These are phyloP conservation scores for Tetratostichococcus sp. DNA, from an alignment of 139 green algal genomes.

Conservation along the genomic window DNA sequence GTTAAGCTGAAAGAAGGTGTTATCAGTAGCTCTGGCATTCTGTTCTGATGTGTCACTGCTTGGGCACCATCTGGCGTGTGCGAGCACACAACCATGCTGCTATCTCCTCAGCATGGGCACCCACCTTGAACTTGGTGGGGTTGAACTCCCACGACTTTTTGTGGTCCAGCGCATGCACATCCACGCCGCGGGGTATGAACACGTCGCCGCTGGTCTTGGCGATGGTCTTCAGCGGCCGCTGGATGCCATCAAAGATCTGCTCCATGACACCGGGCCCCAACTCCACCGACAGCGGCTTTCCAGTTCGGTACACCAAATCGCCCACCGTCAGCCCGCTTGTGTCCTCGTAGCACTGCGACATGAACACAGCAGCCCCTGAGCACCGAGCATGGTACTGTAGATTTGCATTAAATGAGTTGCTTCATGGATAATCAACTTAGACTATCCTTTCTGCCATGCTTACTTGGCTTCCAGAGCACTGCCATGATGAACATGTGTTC, in stretches of 20 bases:
- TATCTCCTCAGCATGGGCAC: neutral
- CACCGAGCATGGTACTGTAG: too few species aligned
- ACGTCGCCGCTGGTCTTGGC: constrained; percentile 67
- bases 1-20: too few species aligned
- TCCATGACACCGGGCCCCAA: constrained; percentile 93
- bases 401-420: too few species aligned
- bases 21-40: too few species aligned
- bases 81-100: too few species aligned
- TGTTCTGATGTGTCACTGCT: too few species aligned
- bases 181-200: constrained; percentile 97
- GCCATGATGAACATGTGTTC: too few species aligned
- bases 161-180: constrained; percentile 84
- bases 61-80: too few species aligned
- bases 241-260: constrained; percentile 99
- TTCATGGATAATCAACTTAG: too few species aligned
- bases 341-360: constrained; percentile 92
- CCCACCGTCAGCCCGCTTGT: constrained; percentile 94
- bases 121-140: constrained; percentile 80
- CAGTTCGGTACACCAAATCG: constrained; percentile 81
- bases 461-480: too few species aligned
- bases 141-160: constrained; percentile 88
- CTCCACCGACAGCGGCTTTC: constrained; percentile 95
- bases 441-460: too few species aligned
- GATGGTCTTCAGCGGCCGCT: constrained; percentile 94
- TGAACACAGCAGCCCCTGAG: too few species aligned